Percentiles rank a stretch among this genome's conserved stretches.
Evolutionary conservation across 2,329 filamentous ascomycete species (phyloP).

Genomic region (Domatiomyces catenatus): DNA sequence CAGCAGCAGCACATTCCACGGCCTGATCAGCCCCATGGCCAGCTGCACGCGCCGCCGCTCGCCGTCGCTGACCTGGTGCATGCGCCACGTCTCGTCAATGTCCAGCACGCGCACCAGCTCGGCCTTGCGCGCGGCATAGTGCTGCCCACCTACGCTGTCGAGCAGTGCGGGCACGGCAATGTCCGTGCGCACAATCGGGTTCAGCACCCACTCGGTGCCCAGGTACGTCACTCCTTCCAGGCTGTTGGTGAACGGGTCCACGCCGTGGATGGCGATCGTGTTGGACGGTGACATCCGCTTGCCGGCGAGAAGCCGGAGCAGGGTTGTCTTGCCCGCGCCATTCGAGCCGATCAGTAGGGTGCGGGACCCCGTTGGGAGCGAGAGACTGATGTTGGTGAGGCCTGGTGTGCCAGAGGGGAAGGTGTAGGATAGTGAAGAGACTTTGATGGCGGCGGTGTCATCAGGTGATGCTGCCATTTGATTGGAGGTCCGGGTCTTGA

Average conservation of each 20-base stretch:
- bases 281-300: constrained; percentile 74
- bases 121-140: constrained; percentile 66
- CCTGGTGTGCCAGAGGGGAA: constrained; percentile 79
- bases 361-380: constrained; percentile 66
- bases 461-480: not conserved
- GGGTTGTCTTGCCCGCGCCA: constrained; percentile 91
- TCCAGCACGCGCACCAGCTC: constrained; percentile 79
- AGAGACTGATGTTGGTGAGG: constrained; percentile 55
- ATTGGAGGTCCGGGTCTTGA: too few species aligned
- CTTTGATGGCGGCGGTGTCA: constrained; percentile 42
- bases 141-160: constrained; percentile 68
- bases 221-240: constrained; percentile 94
- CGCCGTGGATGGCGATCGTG: constrained; percentile 61
- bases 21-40: constrained; percentile 83
- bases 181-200: constrained; percentile 88
- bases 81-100: constrained; percentile 81
- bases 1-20: constrained; percentile 79
- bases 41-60: constrained; percentile 84
- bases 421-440: constrained; percentile 65
- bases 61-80: constrained; percentile 90
- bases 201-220: constrained; percentile 93
- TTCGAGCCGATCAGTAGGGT: constrained; percentile 90
- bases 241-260: constrained; percentile 80
- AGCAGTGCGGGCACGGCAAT: constrained; percentile 83
- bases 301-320: constrained; percentile 83